Conservation (phyloP, 169 alveolate genomes). For the Hepatocystis sp. region DNA sequence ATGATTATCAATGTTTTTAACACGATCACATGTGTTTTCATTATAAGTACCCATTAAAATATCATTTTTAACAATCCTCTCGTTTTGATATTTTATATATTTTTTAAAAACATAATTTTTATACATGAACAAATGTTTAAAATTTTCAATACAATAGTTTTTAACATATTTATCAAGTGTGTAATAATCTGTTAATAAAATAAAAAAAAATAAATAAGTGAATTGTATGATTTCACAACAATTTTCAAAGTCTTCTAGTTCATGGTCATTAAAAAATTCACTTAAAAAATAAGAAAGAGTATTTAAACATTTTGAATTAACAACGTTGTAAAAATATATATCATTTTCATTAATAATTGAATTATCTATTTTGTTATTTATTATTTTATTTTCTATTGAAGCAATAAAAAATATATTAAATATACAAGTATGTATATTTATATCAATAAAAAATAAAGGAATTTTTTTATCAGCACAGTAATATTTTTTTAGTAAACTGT, state of each 20-base stretch:
- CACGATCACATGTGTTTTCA: no score
- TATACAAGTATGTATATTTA: constrained; percentile 76
- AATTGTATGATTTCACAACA: constrained; percentile 43
- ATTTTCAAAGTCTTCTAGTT: constrained; percentile 53
- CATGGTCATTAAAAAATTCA: constrained; percentile 67
- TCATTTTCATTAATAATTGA: background rate
- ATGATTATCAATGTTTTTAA: no score
- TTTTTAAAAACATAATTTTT: constrained; percentile 56
- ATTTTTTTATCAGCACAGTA: constrained; percentile 78
- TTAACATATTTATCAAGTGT: constrained; percentile 3
- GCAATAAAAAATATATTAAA: constrained; percentile 72
- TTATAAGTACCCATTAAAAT: no score
- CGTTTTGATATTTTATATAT: constrained; percentile 32
- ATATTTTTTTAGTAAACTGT: constrained; percentile 76
- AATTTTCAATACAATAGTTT: constrained; percentile 31
- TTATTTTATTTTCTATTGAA: constrained; percentile 50
- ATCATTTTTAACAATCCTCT: constrained; percentile 10
- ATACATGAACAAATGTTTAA: constrained; percentile 39
- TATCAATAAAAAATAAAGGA: constrained; percentile 76
- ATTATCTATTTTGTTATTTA: constrained; percentile 28
- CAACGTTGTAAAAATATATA: constrained; percentile 76
- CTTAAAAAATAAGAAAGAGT: constrained; percentile 38
- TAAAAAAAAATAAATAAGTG: constrained; percentile 55
- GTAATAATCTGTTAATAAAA: constrained; percentile 31
- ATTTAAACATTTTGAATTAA: constrained; percentile 55